phyloP scores from a whole-genome alignment of 78 protist genomes.

The Guillardia theta region DNA sequence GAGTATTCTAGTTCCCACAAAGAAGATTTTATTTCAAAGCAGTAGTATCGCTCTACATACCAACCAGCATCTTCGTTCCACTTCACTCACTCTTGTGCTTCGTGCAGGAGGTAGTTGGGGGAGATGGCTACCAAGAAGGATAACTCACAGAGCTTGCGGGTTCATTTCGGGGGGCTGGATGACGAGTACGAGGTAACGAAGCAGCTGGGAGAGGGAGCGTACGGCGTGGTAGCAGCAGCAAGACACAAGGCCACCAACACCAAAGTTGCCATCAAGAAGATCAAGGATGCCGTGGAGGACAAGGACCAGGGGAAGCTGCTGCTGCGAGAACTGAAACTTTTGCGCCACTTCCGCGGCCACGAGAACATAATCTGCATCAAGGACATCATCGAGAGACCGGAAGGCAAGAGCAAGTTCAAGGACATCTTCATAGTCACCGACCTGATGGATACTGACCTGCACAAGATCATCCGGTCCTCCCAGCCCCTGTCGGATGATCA shows the following conservation, averaged over 20 bases:
- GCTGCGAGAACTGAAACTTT: conserved; percentile 93
- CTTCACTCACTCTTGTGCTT: no score
- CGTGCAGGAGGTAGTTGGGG: no score
- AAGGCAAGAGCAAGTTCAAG: conserved; percentile 33
- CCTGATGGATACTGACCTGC: conserved; percentile 96
- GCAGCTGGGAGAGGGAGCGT: conserved; percentile 83
- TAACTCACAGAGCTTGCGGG: no score
- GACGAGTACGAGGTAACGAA: conserved; percentile 57
- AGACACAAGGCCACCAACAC: conserved; percentile 31
- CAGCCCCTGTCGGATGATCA: conserved; percentile 93
- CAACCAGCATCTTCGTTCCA: no score
- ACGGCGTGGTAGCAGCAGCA: conserved; percentile 61
- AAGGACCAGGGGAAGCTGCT: conserved; percentile 87
- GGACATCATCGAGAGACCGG: conserved; percentile 47
- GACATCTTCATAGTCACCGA: conserved; percentile 55
- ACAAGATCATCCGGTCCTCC: conserved; percentile 79
- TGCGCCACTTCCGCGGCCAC: conserved; percentile 71
- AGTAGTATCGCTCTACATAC: no score
- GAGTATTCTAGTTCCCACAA: no score
- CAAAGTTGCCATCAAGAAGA: conserved; percentile 93
- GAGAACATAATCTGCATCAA: conserved; percentile 61
- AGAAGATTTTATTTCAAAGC: no score
- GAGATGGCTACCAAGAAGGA: no score
- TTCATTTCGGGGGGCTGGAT: conserved; percentile 45
- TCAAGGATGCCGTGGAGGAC: conserved; percentile 85